Percentiles rank a stretch among this genome's conserved stretches.
Conservation (phyloP, 768 basidiomycete genomes). For the Cystobasidium tubakii region DNA sequence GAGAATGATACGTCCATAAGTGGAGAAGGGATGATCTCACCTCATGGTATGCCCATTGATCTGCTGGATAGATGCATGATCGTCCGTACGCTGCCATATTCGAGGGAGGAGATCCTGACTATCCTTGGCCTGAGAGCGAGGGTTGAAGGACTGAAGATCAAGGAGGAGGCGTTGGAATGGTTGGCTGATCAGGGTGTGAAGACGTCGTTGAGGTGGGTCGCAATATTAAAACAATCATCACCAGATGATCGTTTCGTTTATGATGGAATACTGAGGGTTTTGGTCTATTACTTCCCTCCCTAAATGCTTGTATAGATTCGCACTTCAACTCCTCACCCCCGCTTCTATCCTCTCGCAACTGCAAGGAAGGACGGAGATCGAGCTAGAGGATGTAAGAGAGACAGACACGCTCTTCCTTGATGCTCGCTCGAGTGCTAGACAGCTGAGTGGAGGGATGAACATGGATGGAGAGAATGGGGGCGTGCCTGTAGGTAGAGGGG, state of each 20-base stretch:
- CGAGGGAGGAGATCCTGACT: slow-evolving; percentile 72
- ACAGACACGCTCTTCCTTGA: slow-evolving; percentile 94
- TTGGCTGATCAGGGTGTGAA: slow-evolving; percentile 60
- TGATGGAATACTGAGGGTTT: too few species aligned
- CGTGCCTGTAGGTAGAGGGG: slow-evolving; percentile 7
- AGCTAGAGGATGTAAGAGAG: slow-evolving; percentile 71
- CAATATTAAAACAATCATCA: too few species aligned
- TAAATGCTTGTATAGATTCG: slow-evolving; percentile 60
- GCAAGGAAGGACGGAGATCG: slow-evolving; percentile 71
- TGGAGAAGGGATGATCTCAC: slow-evolving; percentile 68
- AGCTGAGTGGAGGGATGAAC: slow-evolving; percentile 26
- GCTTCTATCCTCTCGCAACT: slow-evolving; percentile 77
- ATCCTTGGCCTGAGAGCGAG: slow-evolving; percentile 80
- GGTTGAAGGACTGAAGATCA: slow-evolving; percentile 75
- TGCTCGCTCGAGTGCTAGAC: slow-evolving; percentile 51
- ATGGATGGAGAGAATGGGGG: slow-evolving; percentile 14
- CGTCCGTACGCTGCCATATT: slow-evolving; percentile 81
- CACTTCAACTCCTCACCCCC: slow-evolving; percentile 82
- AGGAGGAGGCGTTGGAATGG: slow-evolving; percentile 68
- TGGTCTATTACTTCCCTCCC: too few species aligned
- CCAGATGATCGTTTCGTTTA: too few species aligned
- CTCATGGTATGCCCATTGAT: slow-evolving; percentile 91
- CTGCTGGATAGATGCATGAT: slow-evolving; percentile 92
- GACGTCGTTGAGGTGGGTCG: slow-evolving; percentile 44
- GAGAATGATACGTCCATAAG: slow-evolving; percentile 50